A percentile compares a stretch with the other conserved stretches of the same genome.
phyloP scores from a whole-genome alignment of 139 green algal species.

The Auxenochlorella protothecoides region DNA sequence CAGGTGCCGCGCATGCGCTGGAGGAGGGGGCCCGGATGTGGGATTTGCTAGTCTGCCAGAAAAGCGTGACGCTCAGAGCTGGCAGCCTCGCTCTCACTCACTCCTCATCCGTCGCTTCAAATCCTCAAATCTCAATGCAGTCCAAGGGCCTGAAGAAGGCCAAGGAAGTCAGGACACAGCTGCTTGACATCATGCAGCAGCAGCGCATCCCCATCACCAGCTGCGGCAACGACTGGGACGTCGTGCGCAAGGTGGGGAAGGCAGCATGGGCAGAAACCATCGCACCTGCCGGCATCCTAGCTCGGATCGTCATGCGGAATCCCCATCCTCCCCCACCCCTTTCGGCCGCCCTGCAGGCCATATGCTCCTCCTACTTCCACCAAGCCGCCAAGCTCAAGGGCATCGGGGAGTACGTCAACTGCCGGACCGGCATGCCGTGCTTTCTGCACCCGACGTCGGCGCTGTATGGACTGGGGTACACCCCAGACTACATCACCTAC shows the following conservation, averaged over 20 bases:
- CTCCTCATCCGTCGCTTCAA: slow-evolving; percentile 16
- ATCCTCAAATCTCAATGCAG: slow-evolving; percentile 63
- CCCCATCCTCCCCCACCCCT: background rate
- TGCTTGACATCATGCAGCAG: slow-evolving; percentile 92
- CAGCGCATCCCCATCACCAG: slow-evolving; percentile 66
- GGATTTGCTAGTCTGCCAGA: too few relatives aligned
- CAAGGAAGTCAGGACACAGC: slow-evolving; percentile 70
- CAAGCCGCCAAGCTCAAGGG: slow-evolving; percentile 92
- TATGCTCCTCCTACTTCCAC: slow-evolving; percentile 95
- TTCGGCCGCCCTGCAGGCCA: slow-evolving; percentile 35
- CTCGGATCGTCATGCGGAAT: background rate
- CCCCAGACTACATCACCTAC: slow-evolving; percentile 95
- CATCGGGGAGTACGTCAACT: slow-evolving; percentile 89
- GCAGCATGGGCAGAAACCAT: too few relatives aligned
- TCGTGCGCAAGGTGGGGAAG: slow-evolving; percentile 18
- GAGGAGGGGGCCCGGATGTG: background rate
- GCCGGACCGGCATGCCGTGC: slow-evolving; percentile 70
- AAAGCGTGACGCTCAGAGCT: too few relatives aligned
- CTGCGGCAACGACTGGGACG: slow-evolving; percentile 84
- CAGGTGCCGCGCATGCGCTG: slow-evolving; percentile 35
- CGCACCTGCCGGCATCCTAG: background rate
- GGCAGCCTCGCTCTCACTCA: too few relatives aligned
- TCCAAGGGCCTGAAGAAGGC: slow-evolving; percentile 77
- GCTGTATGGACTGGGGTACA: slow-evolving; percentile 92
- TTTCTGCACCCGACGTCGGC: slow-evolving; percentile 83